phyloP scores from a whole-genome alignment of 1,139 yeast species.

The Casaregolazyma lundiana region DNA sequence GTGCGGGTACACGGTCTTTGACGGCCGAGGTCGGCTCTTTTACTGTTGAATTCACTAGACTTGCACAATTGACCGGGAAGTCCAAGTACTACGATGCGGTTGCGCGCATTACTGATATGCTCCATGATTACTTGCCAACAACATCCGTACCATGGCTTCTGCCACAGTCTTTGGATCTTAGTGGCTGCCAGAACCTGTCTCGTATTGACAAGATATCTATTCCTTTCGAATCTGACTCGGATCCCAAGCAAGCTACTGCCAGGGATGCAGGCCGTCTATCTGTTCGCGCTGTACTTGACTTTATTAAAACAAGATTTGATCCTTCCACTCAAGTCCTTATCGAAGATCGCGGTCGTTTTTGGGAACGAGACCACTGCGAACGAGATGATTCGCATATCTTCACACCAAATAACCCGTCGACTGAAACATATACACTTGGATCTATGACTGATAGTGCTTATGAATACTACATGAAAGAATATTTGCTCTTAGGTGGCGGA shows the following conservation, averaged over 20 bases:
- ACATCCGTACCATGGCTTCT: constrained; percentile 38
- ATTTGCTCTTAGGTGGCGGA: constrained; percentile 47
- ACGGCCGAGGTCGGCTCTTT: constrained; percentile 67
- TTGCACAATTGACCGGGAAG: constrained; percentile 64
- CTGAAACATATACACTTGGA: constrained; percentile 41
- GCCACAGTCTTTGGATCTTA: constrained; percentile 43
- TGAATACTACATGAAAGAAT: constrained; percentile 62
- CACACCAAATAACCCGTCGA: not conserved
- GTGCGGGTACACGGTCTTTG: constrained; percentile 39
- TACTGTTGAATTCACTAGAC: constrained; percentile 63
- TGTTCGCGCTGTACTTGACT: not conserved
- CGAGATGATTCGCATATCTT: not conserved
- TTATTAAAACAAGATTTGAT: not conserved
- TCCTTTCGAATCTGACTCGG: not conserved
- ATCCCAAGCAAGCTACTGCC: constrained; percentile 4
- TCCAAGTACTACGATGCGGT: constrained; percentile 44
- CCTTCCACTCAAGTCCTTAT: constrained; percentile 1
- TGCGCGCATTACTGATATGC: constrained; percentile 40
- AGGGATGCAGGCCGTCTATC: constrained; percentile 23
- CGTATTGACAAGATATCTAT: not conserved
- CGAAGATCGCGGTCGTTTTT: constrained; percentile 1
- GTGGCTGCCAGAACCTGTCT: constrained; percentile 41
- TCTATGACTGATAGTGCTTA: constrained; percentile 67
- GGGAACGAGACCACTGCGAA: constrained; percentile 4
- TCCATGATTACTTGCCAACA: constrained; percentile 35